Base-by-base conservation (phyloP, 2,329 filamentous ascomycete genomes). In the Davidsoniella virescens region DNA sequence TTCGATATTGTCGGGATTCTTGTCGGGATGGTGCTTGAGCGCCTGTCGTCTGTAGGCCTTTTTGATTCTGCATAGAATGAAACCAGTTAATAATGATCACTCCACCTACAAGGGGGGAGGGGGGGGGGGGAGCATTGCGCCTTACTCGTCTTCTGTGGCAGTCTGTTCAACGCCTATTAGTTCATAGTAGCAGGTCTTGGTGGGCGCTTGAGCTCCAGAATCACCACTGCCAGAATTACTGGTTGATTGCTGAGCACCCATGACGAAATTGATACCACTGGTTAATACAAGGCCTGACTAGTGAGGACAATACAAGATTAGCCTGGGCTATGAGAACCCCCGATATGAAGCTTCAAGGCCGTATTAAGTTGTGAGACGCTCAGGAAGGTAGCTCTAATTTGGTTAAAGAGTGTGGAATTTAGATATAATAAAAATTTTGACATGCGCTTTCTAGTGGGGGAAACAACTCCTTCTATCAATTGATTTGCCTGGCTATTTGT, bases 21-120 rank as follows among this genome's bases (percentile, higher is more conserved):
- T 84, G 65, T 98, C 92, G 0, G 92, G 92, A 63, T 98, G 92
- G 8, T 96, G 72, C 63, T 95, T 87, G 45, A 98, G 76, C 1
- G 92, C 92, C 62, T 90, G 95, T 54, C 70, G 80, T 56, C 87
- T 79, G 65, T 98, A 98, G 12, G 88, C 87, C 60, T 87, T 94
- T 61, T 94, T 94, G 60, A 98, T 87, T 56, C 84, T 90, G 45
- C 16, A 36, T 10, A 26, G 23, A 9, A 41, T 12, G 8, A 26
- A 49, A 18, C 54, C 17, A 16, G 10, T 37, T 20, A 40, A 51
- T 18, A 33, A 17, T 20, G 14, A 1, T 18, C n/a, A 8, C 23
- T 18, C 29, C 7, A 18, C 12, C 16, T 46, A 9, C 14, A 10
- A 10, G 20, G 25, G 25, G 16, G 9, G 43, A 12, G n/a, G n/a